Conservation (phyloP, 768 basidiomycete species). For the Lentinula guzmanii region DNA sequence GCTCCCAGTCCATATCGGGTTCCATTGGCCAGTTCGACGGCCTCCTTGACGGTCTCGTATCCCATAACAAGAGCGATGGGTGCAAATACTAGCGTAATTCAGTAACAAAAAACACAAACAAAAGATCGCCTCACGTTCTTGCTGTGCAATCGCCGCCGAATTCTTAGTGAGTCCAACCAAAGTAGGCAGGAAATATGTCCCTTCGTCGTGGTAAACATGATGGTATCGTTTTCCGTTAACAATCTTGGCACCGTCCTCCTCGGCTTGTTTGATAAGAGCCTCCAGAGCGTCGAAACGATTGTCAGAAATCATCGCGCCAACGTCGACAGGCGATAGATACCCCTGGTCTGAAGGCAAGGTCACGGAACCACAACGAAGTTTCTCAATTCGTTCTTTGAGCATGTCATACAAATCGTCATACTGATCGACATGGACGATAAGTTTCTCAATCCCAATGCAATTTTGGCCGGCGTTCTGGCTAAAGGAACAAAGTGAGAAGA, state of each 20-base stretch:
- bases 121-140: slow-evolving; percentile 54
- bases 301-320: slow-evolving; percentile 80
- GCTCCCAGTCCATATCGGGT: slow-evolving; percentile 90
- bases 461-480: slow-evolving; percentile 95
- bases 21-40: slow-evolving; percentile 81
- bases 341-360: slow-evolving; percentile 62
- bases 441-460: slow-evolving; percentile 93
- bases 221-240: slow-evolving; percentile 59
- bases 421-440: slow-evolving; percentile 77
- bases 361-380: slow-evolving; percentile 75
- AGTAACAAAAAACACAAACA: not conserved
- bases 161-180: slow-evolving; percentile 74
- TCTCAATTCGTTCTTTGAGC: slow-evolving; percentile 56
- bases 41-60: slow-evolving; percentile 81
- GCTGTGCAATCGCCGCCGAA: slow-evolving; percentile 69
- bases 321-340: slow-evolving; percentile 70
- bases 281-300: slow-evolving; percentile 68
- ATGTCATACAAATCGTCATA: slow-evolving; percentile 70
- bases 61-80: slow-evolving; percentile 85
- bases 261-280: slow-evolving; percentile 62
- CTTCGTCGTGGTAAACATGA: slow-evolving; percentile 65
- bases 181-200: slow-evolving; percentile 83
- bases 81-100: slow-evolving; percentile 66
- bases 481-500: not conserved
- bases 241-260: slow-evolving; percentile 53